These are phyloP conservation scores for Epichloe hybrida DNA, from an alignment of 2,329 filamentous ascomycete genomes.

Conservation along the genomic window DNA sequence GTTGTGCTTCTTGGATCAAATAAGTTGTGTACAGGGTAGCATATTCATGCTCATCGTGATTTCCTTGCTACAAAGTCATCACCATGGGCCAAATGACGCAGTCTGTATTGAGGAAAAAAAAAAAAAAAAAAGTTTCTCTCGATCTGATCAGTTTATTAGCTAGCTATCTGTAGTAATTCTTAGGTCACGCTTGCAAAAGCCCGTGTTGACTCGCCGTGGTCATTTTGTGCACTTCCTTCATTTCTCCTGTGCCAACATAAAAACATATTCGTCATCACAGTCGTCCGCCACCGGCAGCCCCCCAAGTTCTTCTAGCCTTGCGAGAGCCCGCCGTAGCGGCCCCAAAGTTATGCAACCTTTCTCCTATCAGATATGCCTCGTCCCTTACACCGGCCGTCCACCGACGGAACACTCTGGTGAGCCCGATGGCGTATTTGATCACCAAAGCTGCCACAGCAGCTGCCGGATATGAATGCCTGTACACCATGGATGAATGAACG, in stretches of 20 bases:
- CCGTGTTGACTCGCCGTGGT: background rate
- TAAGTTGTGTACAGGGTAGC: no score
- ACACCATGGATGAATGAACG: slow-evolving; percentile 24
- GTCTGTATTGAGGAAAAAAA: background rate
- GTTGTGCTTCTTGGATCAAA: no score
- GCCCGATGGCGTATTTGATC: slow-evolving; percentile 29
- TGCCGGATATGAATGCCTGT: slow-evolving; percentile 57
- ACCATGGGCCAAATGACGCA: background rate
- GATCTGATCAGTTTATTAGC: background rate
- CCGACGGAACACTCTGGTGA: slow-evolving; percentile 49
- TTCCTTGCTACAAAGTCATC: background rate
- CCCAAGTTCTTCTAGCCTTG: slow-evolving; percentile 23
- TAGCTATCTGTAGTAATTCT: background rate
- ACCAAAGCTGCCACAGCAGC: slow-evolving; percentile 36
- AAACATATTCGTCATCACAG: background rate
- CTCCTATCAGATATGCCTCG: slow-evolving; percentile 91
- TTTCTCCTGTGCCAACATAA: background rate
- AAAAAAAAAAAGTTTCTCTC: background rate
- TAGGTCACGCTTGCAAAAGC: background rate
- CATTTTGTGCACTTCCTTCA: background rate
- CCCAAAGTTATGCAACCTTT: slow-evolving; percentile 88
- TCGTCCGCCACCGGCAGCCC: slow-evolving; percentile 16
- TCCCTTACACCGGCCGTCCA: slow-evolving; percentile 80
- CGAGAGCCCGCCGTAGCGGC: slow-evolving; percentile 24
- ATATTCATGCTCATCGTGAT: no score